Evolutionary conservation across 1,284 basidiomycete genomes (phyloP).

Genomic region (Pseudomicrostroma phylloplanum): DNA sequence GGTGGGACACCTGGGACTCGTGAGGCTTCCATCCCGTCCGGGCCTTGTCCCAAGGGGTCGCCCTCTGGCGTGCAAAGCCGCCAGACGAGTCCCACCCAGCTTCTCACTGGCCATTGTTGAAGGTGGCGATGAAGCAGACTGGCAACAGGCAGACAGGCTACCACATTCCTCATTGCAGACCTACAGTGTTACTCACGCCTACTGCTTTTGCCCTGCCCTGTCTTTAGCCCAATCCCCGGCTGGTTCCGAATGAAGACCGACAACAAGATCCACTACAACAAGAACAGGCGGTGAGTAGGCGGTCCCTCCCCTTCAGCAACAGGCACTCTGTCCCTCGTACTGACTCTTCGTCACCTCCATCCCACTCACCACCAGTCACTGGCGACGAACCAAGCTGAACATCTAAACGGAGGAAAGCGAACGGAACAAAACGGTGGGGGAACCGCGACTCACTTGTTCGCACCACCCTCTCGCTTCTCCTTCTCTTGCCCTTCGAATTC

Average conservation of each 20-base stretch:
- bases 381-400: constrained; percentile 49
- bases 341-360: neutral
- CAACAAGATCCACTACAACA: constrained; percentile 77
- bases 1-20: too few species aligned
- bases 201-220: neutral
- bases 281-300: constrained; percentile 31
- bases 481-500: too few species aligned
- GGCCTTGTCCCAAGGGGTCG: neutral
- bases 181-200: neutral
- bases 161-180: neutral
- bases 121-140: neutral
- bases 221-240: constrained; percentile 78
- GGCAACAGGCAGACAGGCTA: neutral
- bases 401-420: constrained; percentile 25
- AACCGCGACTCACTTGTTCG: too few species aligned
- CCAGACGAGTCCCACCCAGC: neutral
- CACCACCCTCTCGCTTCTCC: too few species aligned
- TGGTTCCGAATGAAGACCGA: constrained; percentile 98
- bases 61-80: neutral
- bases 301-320: neutral
- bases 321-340: neutral
- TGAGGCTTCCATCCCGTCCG: too few species aligned
- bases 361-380: constrained; percentile 20
- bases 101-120: neutral
- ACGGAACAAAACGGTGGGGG: too few species aligned